These are phyloP conservation scores for Tritrichomonas foetus DNA, from an alignment of 208 protist genomes.

Conservation along the genomic window DNA sequence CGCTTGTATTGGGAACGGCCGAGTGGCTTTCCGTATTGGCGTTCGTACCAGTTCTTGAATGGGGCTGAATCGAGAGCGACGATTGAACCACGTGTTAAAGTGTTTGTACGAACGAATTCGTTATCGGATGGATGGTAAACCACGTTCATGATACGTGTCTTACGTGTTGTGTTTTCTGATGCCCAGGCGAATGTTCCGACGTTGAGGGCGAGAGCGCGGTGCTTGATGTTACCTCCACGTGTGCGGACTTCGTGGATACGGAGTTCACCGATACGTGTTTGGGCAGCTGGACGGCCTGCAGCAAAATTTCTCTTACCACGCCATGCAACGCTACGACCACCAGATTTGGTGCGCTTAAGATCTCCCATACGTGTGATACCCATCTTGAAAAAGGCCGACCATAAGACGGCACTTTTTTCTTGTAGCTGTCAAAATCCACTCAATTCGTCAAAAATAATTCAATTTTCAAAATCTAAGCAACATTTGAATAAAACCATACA, in stretches of 20 bases:
- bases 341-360: constrained; percentile 32
- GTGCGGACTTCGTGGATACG: not conserved
- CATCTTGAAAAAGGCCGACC: not conserved
- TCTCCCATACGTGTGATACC: constrained; percentile 40
- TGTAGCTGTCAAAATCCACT: no score
- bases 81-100: not conserved
- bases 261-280: constrained; percentile 37
- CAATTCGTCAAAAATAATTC: no score
- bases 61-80: constrained; percentile 25
- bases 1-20: not conserved
- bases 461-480: no score
- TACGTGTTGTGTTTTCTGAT: not conserved
- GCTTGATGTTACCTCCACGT: constrained; percentile 40
- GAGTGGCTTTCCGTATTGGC: not conserved
- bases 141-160: constrained; percentile 35
- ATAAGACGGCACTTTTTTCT: no score
- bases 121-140: constrained; percentile 31
- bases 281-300: not conserved
- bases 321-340: not conserved
- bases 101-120: no score
- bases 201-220: not conserved
- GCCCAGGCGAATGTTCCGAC: constrained; percentile 11
- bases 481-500: no score
- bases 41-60: constrained; percentile 39
- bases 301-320: constrained; percentile 5